Conservation (phyloP, 805 yeast genomes). For the Kodamaea hsintzibuensis region DNA sequence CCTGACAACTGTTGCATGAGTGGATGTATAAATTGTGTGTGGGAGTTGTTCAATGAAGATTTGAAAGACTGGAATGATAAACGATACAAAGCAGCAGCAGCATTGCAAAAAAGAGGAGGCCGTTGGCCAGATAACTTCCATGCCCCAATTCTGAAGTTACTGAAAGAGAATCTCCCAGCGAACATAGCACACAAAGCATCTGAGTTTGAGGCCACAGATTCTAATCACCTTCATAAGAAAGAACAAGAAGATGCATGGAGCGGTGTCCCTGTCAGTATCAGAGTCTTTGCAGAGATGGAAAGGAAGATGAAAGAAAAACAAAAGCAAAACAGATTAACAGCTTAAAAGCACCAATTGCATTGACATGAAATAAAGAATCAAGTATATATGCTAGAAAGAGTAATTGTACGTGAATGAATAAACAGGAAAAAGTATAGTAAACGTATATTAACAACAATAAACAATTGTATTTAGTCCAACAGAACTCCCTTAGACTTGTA, state of each 20-base stretch:
- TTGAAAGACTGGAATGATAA: conserved; percentile 73
- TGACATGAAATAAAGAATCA: neutral
- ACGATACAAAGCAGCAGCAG: conserved; percentile 57
- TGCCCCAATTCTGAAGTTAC: conserved; percentile 37
- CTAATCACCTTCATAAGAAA: conserved; percentile 9
- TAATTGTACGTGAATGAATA: too few relatives aligned
- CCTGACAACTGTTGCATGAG: conserved; percentile 98
- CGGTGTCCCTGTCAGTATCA: conserved; percentile 70
- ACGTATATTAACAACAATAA: neutral
- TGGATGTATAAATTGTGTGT: conserved; percentile 95
- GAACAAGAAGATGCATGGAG: conserved; percentile 34
- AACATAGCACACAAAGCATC: conserved; percentile 23
- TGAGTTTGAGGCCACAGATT: conserved; percentile 9
- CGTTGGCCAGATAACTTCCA: conserved; percentile 46
- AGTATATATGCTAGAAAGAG: too few relatives aligned
- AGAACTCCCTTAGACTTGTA: conserved; percentile 57
- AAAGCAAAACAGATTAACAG: conserved; percentile 3
- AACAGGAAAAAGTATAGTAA: neutral
- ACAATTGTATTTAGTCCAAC: conserved; percentile 28
- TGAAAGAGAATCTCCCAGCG: conserved; percentile 34
- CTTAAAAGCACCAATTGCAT: neutral
- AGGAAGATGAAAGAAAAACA: conserved; percentile 52
- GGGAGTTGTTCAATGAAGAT: conserved; percentile 92
- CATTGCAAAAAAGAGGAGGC: conserved; percentile 38
- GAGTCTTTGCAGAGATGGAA: conserved; percentile 84